These are phyloP conservation scores for Larix kaempferi DNA, from an alignment of 75 land plant genomes.

Conservation along the genomic window DNA sequence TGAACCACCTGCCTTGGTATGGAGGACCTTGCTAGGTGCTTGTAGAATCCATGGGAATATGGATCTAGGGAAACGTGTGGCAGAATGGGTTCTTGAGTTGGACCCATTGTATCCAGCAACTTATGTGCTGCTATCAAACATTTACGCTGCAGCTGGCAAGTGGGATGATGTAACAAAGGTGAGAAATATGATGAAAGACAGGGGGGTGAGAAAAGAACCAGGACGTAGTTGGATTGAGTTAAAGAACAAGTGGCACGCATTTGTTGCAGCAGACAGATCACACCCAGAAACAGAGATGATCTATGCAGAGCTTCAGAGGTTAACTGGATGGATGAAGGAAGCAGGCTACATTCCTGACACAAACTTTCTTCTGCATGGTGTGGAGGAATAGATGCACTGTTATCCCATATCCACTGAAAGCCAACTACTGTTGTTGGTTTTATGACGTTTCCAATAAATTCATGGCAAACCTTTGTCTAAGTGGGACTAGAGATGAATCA, in stretches of 20 bases:
- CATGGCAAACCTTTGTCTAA: no score
- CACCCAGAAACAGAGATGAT: not conserved
- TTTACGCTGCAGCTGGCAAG: not conserved
- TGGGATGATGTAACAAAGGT: not conserved
- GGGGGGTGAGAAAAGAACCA: not conserved
- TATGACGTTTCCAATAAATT: no score
- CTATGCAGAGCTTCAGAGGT: not conserved
- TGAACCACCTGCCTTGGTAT: slow-evolving; percentile 42
- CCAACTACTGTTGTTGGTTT: no score
- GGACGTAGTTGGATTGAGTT: slow-evolving; percentile 1
- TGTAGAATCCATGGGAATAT: slow-evolving; percentile 15
- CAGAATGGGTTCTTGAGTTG: not conserved
- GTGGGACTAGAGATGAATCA: no score
- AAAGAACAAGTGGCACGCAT: not conserved
- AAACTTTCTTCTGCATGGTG: slow-evolving; percentile 2
- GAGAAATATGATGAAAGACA: not conserved
- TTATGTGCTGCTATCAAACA: slow-evolving; percentile 1
- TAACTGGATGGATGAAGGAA: not conserved
- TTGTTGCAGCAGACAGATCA: not conserved
- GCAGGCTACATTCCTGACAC: slow-evolving; percentile 15
- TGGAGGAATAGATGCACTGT: not conserved
- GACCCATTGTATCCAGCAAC: not conserved
- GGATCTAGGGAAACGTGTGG: not conserved
- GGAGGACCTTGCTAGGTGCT: slow-evolving; percentile 53
- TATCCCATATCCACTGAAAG: no score